Percentiles rank a stretch among this genome's conserved stretches.
Conservation (phyloP, 139 green algal species). For the Coccomyxa sp. region DNA sequence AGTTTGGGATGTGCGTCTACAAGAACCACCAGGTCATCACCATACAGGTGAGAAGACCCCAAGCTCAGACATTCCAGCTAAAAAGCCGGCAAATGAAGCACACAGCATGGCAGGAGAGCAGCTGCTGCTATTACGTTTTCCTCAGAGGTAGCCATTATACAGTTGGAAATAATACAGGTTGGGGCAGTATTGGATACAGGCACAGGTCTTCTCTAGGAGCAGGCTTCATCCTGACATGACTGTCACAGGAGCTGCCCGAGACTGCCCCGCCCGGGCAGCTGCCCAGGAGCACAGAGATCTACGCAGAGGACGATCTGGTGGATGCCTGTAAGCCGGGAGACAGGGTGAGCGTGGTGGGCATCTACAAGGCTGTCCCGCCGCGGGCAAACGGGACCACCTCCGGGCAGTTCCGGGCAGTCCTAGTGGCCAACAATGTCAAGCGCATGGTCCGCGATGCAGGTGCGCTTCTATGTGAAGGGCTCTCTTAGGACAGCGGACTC, state of each 20-base stretch:
- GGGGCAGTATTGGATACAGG: too few species aligned
- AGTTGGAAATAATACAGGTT: too few species aligned
- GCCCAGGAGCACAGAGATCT: constrained; percentile 51
- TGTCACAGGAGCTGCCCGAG: constrained; percentile 97
- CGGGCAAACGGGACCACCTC: constrained; percentile 43
- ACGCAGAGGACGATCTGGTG: constrained; percentile 70
- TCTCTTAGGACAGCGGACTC: too few species aligned
- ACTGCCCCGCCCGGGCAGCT: constrained; percentile 93
- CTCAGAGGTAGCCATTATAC: too few species aligned
- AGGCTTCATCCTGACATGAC: too few species aligned
- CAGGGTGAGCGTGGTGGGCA: constrained; percentile 79
- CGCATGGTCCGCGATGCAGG: constrained; percentile 43
- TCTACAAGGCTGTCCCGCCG: constrained; percentile 86
- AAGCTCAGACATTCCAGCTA: too few species aligned
- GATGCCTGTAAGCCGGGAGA: constrained; percentile 95
- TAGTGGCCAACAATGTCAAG: constrained; percentile 57
- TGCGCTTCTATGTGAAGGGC: too few species aligned
- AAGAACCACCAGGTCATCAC: constrained; percentile 82
- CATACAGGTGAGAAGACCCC: constrained; percentile 90
- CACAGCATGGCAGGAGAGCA: too few species aligned
- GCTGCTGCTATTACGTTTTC: too few species aligned
- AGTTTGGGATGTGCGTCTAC: constrained; percentile 95
- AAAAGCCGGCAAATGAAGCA: too few species aligned
- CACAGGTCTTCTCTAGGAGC: too few species aligned
- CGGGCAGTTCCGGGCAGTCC: constrained; percentile 47